phyloP scores from a whole-genome alignment of 306 rosid genomes.

The Gleditsia sinensis region DNA sequence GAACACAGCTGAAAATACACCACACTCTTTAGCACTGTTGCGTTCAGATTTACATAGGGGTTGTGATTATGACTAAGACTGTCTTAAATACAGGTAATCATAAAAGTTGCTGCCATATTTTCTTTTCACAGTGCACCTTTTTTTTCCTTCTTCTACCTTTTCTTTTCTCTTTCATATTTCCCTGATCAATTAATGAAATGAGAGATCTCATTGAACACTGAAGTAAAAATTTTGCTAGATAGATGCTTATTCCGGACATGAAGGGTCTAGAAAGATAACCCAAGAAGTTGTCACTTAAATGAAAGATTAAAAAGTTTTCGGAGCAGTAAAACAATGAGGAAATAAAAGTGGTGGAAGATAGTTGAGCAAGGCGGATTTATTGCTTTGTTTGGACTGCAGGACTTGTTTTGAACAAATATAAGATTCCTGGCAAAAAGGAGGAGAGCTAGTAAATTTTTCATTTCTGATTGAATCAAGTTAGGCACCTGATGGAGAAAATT shows the following conservation, averaged over 20 bases:
- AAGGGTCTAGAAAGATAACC: constrained; percentile 16
- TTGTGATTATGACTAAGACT: background rate
- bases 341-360: constrained; percentile 13
- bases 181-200: background rate
- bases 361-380: background rate
- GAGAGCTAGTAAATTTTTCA: background rate
- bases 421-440: background rate
- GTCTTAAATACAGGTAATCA: background rate
- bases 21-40: background rate
- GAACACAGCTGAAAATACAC: background rate
- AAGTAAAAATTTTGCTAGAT: constrained; percentile 11
- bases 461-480: background rate
- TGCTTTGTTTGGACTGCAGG: background rate
- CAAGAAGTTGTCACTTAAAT: constrained; percentile 4
- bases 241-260: constrained; percentile 3
- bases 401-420: background rate
- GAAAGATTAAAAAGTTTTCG: background rate
- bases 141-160: background rate
- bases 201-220: background rate
- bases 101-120: background rate
- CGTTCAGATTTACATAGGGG: background rate
- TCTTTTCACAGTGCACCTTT: background rate
- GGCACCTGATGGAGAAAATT: background rate
- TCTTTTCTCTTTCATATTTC: background rate
- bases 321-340: constrained; percentile 5